Base-by-base conservation (phyloP, 768 basidiomycete species). In the Mycena pura region DNA sequence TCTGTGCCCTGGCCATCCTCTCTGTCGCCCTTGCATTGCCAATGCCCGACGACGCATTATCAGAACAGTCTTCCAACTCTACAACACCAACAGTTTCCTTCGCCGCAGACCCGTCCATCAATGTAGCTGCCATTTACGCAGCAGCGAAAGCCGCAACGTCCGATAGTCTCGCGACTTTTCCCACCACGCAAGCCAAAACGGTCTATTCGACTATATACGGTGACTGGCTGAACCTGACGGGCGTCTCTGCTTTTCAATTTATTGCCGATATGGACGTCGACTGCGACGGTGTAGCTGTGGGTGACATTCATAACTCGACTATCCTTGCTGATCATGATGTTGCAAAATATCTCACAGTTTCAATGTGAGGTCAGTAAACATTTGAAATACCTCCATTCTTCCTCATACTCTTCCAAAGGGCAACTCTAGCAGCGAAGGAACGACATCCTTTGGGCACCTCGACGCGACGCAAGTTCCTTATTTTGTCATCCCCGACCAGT, bases 181-280 rank as follows among this genome's bases (percentile, higher is more conserved):
- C 24, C 0, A 41, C 39, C 2, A 48, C 19, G 3, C 2, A 40
- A 9, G 17, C 8, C n/a, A 43, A 10, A 14, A 22, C n/a, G n/a
- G n/a, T n/a, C n/a, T n/a, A n/a, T 15, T 17, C 2, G 1, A 41
- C 1, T 15, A 54, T 61, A 22, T 54, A 61, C 45, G 15, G 19
- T 0, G 52, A 61, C 19, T 54, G 50, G 59, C 29, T 22, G 2
- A 22, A 47, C 7, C 50, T 60, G 10, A 21, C 36, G 2, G 17
- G 21, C 2, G 45, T 54, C 3, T 54, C 51, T 3, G 59, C 39
- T 0, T 47, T 46, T 4, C 50, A 53, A 4, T 61, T 61, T 14
- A 27, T 54, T 2, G 50, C 59, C 38, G 59, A 61, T 14, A 61
- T 61, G 59, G 59, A 61, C 25, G 29, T 43, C 1, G 59, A 61